Percentiles rank a stretch among this genome's conserved stretches.
These are phyloP conservation scores for Isoetes engelmannii DNA, from an alignment of 83 land plant species.

Conservation along the genomic window DNA sequence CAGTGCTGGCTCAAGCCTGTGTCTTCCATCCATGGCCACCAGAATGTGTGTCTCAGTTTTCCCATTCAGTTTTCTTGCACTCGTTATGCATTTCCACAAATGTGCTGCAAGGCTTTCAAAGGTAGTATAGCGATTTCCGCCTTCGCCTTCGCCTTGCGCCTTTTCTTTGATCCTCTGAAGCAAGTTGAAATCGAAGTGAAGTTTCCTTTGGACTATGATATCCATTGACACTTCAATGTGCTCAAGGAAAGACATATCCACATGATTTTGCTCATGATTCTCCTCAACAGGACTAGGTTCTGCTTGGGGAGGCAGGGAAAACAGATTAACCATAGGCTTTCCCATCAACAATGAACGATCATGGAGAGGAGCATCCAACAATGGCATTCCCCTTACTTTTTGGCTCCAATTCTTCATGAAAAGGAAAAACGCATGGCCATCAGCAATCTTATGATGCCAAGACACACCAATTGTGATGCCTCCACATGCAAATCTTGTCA, in stretches of 20 bases:
- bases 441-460: constrained; percentile 21
- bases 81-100: not conserved
- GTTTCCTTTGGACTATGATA: not conserved
- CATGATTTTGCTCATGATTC: not conserved
- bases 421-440: constrained; percentile 23
- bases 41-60: not conserved
- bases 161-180: not conserved
- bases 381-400: constrained; percentile 1
- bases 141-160: not conserved
- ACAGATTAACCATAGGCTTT: not conserved
- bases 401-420: constrained; percentile 22
- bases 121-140: not conserved
- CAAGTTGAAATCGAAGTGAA: not conserved
- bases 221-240: not conserved
- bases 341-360: not conserved
- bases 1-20: not conserved
- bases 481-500: constrained; percentile 22
- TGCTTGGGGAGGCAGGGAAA: not conserved
- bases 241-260: not conserved
- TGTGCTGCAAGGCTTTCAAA: constrained; percentile 3
- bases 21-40: not conserved
- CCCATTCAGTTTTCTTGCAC: not conserved
- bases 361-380: constrained; percentile 1
- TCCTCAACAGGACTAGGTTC: not conserved
- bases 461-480: constrained; percentile 15